phyloP scores from a whole-genome alignment of 1,284 basidiomycete genomes.

The Fomitopsis schrenkii region DNA sequence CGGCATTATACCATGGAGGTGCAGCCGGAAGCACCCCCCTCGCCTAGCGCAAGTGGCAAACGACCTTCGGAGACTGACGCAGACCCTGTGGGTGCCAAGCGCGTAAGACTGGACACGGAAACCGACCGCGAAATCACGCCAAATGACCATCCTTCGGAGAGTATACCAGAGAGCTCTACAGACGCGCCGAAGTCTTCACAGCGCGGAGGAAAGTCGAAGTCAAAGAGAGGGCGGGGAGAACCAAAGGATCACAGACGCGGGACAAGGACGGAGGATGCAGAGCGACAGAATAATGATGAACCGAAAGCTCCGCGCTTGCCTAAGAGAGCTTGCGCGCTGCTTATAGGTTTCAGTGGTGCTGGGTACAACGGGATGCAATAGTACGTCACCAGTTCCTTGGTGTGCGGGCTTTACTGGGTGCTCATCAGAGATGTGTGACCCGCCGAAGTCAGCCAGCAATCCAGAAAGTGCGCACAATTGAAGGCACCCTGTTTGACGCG shows the following conservation, averaged over 20 bases:
- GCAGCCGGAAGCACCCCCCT: neutral
- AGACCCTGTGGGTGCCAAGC: conserved; percentile 8
- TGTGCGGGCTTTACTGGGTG: neutral
- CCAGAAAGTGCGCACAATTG: conserved; percentile 74
- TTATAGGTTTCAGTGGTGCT: conserved; percentile 78
- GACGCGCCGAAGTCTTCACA: neutral
- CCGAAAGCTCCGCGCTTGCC: conserved; percentile 52
- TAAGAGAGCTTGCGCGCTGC: conserved; percentile 68
- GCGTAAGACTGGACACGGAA: conserved; percentile 5
- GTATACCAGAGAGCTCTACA: neutral
- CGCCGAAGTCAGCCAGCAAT: conserved; percentile 43
- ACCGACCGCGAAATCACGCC: neutral
- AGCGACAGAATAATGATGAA: conserved; percentile 19
- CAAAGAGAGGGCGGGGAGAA: conserved; percentile 13
- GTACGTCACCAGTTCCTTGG: conserved; percentile 43
- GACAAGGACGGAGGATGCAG: conserved; percentile 27
- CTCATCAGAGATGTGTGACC: neutral
- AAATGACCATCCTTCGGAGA: too few species aligned
- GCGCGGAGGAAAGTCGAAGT: neutral
- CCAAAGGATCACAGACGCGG: conserved; percentile 26
- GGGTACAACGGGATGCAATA: conserved; percentile 96
- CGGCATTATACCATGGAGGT: neutral
- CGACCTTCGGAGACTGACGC: neutral
- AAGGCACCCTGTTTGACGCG: conserved; percentile 87
- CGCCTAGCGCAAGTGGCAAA: neutral